These are phyloP conservation scores for Atkinsonella hypoxylon DNA, from an alignment of 2,329 filamentous ascomycete species.

Conservation along the genomic window DNA sequence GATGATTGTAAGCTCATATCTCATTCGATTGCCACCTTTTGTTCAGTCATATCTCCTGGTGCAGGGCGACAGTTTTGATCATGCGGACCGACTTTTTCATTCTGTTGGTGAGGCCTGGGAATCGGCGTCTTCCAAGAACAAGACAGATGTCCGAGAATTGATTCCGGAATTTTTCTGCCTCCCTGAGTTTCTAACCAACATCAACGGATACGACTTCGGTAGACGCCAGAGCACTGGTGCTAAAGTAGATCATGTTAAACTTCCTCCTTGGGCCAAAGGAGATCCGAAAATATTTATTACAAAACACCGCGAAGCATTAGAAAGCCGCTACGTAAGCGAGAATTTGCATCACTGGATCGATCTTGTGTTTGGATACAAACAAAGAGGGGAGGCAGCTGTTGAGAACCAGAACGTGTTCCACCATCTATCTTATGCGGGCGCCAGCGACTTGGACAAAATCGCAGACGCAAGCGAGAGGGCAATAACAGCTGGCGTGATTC, in stretches of 20 bases:
- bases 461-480: conserved; percentile 76
- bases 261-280: conserved; percentile 96
- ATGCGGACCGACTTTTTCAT: conserved; percentile 89
- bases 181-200: conserved; percentile 87
- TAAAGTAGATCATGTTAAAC: conserved; percentile 69
- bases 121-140: conserved; percentile 79
- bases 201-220: conserved; percentile 92
- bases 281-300: conserved; percentile 92
- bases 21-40: conserved; percentile 90
- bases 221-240: conserved; percentile 67
- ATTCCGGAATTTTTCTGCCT: conserved; percentile 97
- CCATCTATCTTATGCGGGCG: conserved; percentile 86
- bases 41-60: conserved; percentile 90
- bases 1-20: conserved; percentile 95
- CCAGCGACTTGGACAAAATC: conserved; percentile 84
- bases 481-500: conserved; percentile 89
- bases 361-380: conserved; percentile 86
- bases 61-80: conserved; percentile 92
- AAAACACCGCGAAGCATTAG: conserved; percentile 89
- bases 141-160: conserved; percentile 86
- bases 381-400: conserved; percentile 81
- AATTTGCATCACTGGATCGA: conserved; percentile 94
- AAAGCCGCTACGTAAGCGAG: conserved; percentile 84
- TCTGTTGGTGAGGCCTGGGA: conserved; percentile 85
- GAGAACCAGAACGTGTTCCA: conserved; percentile 94